Evolutionary conservation across 345 rosid species (phyloP).

Genomic region (Melaleuca alternifolia): DNA sequence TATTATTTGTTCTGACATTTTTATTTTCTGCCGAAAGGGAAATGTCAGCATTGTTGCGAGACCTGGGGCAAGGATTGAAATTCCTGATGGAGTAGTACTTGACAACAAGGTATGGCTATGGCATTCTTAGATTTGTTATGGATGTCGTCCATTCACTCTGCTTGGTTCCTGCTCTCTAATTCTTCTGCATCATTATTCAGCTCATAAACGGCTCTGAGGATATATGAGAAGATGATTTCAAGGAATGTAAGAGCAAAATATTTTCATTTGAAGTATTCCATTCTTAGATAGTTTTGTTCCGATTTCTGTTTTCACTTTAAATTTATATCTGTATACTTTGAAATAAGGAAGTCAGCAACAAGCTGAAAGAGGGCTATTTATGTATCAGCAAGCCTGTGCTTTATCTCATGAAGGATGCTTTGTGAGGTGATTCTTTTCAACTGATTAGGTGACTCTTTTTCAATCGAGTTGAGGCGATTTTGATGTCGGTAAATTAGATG

Average conservation of each 20-base stretch:
- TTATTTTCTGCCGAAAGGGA: slow-evolving; percentile 14
- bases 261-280: background rate
- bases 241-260: background rate
- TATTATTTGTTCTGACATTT: background rate
- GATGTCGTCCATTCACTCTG: background rate
- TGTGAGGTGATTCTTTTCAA: background rate
- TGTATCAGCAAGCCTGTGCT: background rate
- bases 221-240: slow-evolving; percentile 7
- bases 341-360: background rate
- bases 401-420: background rate
- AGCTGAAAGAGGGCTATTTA: background rate
- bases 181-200: slow-evolving; percentile 9
- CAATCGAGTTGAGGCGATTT: background rate
- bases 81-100: slow-evolving; percentile 31
- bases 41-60: slow-evolving; percentile 28
- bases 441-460: background rate
- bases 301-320: background rate
- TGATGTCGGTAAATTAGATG: background rate
- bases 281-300: background rate
- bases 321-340: background rate
- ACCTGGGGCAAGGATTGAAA: slow-evolving; percentile 32
- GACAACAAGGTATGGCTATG: slow-evolving; percentile 25
- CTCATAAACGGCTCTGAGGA: slow-evolving; percentile 21
- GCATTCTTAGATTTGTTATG: background rate
- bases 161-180: background rate